A percentile compares a stretch with the other conserved stretches of the same genome.
phyloP scores from a whole-genome alignment of 2,329 filamentous ascomycete genomes.

The Epichloe sylvatica region DNA sequence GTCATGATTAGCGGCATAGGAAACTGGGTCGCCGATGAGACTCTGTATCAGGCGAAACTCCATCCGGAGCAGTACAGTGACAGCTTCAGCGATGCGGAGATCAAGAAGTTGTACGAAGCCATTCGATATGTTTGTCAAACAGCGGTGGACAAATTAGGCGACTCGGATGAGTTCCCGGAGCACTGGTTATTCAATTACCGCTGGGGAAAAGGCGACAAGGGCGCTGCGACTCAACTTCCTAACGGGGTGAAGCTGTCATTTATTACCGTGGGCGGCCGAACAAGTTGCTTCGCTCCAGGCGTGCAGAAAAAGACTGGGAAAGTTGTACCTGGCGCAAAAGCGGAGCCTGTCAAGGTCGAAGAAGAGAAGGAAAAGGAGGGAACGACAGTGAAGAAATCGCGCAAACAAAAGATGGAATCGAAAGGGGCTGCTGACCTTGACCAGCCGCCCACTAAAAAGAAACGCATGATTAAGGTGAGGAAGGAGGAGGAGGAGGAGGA shows the following conservation, averaged over 20 bases:
- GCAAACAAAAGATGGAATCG: slow-evolving; percentile 16
- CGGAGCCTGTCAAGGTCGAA: slow-evolving; percentile 23
- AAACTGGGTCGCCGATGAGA: slow-evolving; percentile 95
- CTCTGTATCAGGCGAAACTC: slow-evolving; percentile 74
- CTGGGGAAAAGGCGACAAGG: slow-evolving; percentile 83
- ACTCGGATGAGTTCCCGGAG: slow-evolving; percentile 71
- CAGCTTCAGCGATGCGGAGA: slow-evolving; percentile 58
- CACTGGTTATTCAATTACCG: slow-evolving; percentile 81
- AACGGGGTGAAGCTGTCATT: slow-evolving; percentile 77
- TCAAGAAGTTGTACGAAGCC: slow-evolving; percentile 55
- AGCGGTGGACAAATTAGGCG: slow-evolving; percentile 64
- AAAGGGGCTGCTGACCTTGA: slow-evolving; percentile 13
- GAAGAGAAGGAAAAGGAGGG: slow-evolving; percentile 8
- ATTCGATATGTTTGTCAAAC: slow-evolving; percentile 69
- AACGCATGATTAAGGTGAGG: slow-evolving; percentile 9
- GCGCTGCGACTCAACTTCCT: slow-evolving; percentile 51
- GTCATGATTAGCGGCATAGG: slow-evolving; percentile 81
- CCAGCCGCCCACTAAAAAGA: slow-evolving; percentile 14
- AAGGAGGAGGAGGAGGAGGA: slow-evolving; percentile 8
- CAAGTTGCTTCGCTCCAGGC: slow-evolving; percentile 74
- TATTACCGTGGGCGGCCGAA: slow-evolving; percentile 79
- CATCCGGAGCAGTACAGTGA: slow-evolving; percentile 92
- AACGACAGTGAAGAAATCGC: slow-evolving; percentile 11
- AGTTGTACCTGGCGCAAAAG: slow-evolving; percentile 28
- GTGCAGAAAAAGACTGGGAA: slow-evolving; percentile 66